Evolutionary conservation across 345 rosid species (phyloP).

Genomic region (Cardamine occulta): DNA sequence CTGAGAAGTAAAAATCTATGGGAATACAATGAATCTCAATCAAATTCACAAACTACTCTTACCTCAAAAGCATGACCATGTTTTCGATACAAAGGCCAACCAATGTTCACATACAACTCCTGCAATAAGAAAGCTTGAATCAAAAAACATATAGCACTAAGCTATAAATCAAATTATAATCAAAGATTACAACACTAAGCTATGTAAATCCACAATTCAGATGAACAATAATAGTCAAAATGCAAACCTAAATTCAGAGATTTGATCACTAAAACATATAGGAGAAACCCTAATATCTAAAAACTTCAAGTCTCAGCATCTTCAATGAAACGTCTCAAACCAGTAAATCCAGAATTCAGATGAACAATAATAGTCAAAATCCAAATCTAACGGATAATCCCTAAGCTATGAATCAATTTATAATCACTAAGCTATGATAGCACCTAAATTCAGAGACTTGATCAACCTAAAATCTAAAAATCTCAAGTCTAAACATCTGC

Average conservation of each 20-base stretch:
- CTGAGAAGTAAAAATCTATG: neutral
- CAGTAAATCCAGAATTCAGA: neutral
- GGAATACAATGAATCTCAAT: neutral
- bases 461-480: neutral
- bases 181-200: no score
- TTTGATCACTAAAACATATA: no score
- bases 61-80: conserved; percentile 99
- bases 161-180: no score
- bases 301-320: neutral
- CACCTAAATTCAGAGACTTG: no score
- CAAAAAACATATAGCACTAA: neutral
- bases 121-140: conserved; percentile 38
- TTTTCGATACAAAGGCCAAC: conserved; percentile 95
- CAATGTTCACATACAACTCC: conserved; percentile 85
- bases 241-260: no score
- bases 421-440: no score
- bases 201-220: no score
- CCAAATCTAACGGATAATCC: neutral
- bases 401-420: no score
- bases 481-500: neutral
- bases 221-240: no score
- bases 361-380: neutral
- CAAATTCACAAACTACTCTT: conserved; percentile 30
- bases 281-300: no score
- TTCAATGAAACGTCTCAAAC: neutral